Evolutionary conservation across 2,329 filamentous ascomycete species (phyloP), one percentile per base, ranked within the genome.

Genomic region (Aspergillus pseudonomiae): DNA sequence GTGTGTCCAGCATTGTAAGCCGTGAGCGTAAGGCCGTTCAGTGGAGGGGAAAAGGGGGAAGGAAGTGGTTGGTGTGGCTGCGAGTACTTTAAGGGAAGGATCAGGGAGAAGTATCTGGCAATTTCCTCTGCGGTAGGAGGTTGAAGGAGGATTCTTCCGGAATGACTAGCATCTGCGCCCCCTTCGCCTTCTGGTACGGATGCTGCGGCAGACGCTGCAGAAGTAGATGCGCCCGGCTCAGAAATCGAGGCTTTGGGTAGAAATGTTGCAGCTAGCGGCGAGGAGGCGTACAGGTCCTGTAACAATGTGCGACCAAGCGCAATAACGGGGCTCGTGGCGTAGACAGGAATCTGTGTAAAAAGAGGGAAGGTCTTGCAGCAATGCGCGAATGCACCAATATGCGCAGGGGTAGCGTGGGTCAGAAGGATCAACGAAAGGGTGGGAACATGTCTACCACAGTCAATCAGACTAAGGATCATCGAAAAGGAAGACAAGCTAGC

Each of bases 1-100:
- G 94, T 97, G 75, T 97, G 94, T 67, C 95, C 95, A 9, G 95
- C 93, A 79, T 96, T 96, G 81, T 98, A 98, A 0, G 95, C 95
- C 0, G 95, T 99, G 68, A 99, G 92, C 2, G 93, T 97, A 21
- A 99, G 86, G 5, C 94, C 94, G 70, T 95, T 94, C 19, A 97
- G 83, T 1, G 94, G 91, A 4, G 94, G 93, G 2, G 93, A 96
- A 74, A 93, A 96, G 0, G 93, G 90, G 6, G 93, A 95, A 0
- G 91, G 88, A 1, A 93, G 84, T 1, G 95, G 94, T 72, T 97
- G 92, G 74, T 96, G 94, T 3, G 95, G 94, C 76, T 99, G 95
- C 1, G 93, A 97, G 81, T 98, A 99, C 79, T 98, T 98, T 41
- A 99, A 84, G 1, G 94, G 90, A 67, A 96, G 92, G 68, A 99